These are phyloP conservation scores for Coniochaeta prunicola DNA, from an alignment of 2,329 filamentous ascomycete genomes.

Conservation along the genomic window DNA sequence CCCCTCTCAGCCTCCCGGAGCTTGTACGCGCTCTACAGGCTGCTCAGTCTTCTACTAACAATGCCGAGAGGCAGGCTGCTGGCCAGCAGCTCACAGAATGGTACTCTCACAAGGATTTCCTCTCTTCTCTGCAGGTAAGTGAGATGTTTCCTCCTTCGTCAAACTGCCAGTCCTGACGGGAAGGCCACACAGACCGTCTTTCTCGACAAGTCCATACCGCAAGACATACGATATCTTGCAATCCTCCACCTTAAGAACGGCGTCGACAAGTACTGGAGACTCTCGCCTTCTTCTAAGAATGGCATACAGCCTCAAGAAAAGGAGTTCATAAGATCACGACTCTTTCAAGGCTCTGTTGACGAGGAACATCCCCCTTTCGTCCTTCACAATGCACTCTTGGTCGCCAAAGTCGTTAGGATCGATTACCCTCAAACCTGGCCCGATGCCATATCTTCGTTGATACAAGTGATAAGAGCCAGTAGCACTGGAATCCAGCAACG, in stretches of 20 bases:
- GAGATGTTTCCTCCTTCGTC: not conserved
- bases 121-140: constrained; percentile 59
- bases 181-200: constrained; percentile 57
- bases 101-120: constrained; percentile 61
- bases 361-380: constrained; percentile 72
- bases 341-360: constrained; percentile 69
- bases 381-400: constrained; percentile 78
- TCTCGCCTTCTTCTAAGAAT: constrained; percentile 51
- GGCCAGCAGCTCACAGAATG: constrained; percentile 65
- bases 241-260: constrained; percentile 96
- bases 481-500: constrained; percentile 53
- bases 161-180: not conserved
- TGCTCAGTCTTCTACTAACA: constrained; percentile 53
- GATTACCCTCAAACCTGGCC: constrained; percentile 88
- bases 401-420: constrained; percentile 81
- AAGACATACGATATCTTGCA: constrained; percentile 77
- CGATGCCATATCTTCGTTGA: constrained; percentile 51
- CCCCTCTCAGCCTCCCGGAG: constrained; percentile 55
- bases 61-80: constrained; percentile 57
- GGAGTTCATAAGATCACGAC: constrained; percentile 61
- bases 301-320: constrained; percentile 72
- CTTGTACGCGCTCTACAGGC: constrained; percentile 56
- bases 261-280: constrained; percentile 88
- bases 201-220: constrained; percentile 68
- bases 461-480: constrained; percentile 55